These are phyloP conservation scores for Fusarium euwallaceae DNA, from an alignment of 2,329 filamentous ascomycete genomes.

Conservation along the genomic window DNA sequence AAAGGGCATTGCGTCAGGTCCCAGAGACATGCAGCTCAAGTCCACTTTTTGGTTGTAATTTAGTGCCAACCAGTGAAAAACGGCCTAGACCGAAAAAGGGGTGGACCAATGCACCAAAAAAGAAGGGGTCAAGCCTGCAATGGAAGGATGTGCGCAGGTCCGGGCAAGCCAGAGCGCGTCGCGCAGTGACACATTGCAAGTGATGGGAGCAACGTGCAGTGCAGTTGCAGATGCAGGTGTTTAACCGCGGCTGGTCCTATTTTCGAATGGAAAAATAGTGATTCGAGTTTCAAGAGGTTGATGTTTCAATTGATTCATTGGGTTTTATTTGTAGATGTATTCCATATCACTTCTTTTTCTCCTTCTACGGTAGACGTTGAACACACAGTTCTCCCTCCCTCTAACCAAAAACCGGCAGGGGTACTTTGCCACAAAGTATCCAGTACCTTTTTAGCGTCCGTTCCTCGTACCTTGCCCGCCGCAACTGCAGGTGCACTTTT, in stretches of 20 bases:
- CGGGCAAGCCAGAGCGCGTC: neutral
- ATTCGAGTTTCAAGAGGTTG: neutral
- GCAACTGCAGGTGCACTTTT: slow-evolving; percentile 27
- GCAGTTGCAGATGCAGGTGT: slow-evolving; percentile 8
- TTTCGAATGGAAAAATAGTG: slow-evolving; percentile 5
- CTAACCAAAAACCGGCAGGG: slow-evolving; percentile 8
- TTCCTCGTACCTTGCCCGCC: slow-evolving; percentile 14
- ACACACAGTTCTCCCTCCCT: no score
- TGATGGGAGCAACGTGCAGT: neutral
- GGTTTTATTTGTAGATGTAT: neutral
- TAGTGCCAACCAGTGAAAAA: neutral
- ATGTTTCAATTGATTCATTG: neutral
- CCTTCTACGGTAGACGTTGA: neutral
- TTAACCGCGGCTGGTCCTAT: neutral
- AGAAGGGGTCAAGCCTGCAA: neutral
- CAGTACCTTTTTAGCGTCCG: slow-evolving; percentile 18
- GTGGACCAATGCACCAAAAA: neutral
- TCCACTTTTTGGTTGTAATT: slow-evolving; percentile 14
- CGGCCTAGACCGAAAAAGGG: neutral
- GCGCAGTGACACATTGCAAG: slow-evolving; percentile 30
- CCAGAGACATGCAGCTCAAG: slow-evolving; percentile 13
- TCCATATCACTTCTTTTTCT: neutral
- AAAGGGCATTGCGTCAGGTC: slow-evolving; percentile 16
- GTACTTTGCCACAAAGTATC: slow-evolving; percentile 32
- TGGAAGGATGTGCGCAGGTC: neutral